A percentile compares a stretch with the other conserved stretches of the same genome.
phyloP scores from a whole-genome alignment of 345 rosid genomes.

The Excoecaria cochinchinensis region DNA sequence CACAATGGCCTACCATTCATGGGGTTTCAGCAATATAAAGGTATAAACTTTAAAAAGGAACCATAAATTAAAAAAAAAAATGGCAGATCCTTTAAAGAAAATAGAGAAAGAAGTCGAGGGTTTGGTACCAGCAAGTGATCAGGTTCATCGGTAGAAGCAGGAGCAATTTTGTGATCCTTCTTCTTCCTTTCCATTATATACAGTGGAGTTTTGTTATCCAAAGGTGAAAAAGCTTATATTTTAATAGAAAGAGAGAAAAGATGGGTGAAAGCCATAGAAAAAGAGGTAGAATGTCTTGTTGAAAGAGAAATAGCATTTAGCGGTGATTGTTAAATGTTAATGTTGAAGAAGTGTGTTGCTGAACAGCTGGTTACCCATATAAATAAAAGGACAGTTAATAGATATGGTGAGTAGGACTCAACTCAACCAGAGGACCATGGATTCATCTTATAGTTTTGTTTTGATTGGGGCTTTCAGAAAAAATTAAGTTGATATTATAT shows the following conservation, averaged over 20 bases:
- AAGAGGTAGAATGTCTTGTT: conserved; percentile 23
- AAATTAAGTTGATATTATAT: no score
- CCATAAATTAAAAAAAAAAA: neutral
- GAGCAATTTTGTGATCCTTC: conserved; percentile 20
- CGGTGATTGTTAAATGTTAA: conserved; percentile 13
- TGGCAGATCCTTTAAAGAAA: neutral
- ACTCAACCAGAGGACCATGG: no score
- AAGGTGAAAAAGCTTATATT: no score
- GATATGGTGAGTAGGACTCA: no score
- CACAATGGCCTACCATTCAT: conserved; percentile 12
- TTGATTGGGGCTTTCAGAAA: no score
- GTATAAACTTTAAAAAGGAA: neutral
- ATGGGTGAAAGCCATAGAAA: conserved; percentile 13
- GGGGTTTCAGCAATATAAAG: neutral
- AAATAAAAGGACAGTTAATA: no score
- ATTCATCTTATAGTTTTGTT: no score
- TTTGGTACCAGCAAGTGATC: conserved; percentile 26
- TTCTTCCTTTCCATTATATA: conserved; percentile 37
- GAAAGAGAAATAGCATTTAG: conserved; percentile 5
- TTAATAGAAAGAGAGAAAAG: neutral
- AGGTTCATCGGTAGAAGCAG: conserved; percentile 19
- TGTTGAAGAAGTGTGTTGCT: conserved; percentile 15
- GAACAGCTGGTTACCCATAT: neutral
- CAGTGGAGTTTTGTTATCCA: neutral
- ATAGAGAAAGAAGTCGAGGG: neutral